Percentiles rank a stretch among this genome's conserved stretches.
phyloP scores from a whole-genome alignment of 768 basidiomycete genomes.

The Termitomyces sp. region DNA sequence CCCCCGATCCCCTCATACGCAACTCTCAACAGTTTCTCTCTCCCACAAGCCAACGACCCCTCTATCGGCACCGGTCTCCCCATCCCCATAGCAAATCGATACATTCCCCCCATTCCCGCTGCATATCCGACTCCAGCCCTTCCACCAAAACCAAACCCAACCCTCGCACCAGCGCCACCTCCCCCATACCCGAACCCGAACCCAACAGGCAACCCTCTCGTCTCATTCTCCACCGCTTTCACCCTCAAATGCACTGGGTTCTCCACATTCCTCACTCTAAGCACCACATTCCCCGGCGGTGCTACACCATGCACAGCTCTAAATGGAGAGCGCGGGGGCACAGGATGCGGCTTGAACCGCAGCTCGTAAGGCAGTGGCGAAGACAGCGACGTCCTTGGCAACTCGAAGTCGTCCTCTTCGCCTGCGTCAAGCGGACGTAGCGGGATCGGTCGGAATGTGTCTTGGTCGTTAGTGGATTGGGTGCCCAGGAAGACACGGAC shows the following conservation, averaged over 20 bases:
- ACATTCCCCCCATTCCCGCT: neutral
- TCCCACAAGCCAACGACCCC: slow-evolving; percentile 45
- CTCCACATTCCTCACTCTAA: slow-evolving; percentile 48
- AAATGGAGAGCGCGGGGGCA: slow-evolving; percentile 37
- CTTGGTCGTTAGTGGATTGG: neutral
- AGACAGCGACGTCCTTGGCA: slow-evolving; percentile 24
- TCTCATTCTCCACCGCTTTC: slow-evolving; percentile 54
- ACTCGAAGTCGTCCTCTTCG: slow-evolving; percentile 9
- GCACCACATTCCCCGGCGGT: slow-evolving; percentile 2
- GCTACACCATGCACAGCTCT: slow-evolving; percentile 18
- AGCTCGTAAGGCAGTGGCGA: slow-evolving; percentile 26
- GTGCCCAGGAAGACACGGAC: slow-evolving; percentile 3
- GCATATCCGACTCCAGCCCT: slow-evolving; percentile 19
- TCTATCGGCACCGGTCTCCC: slow-evolving; percentile 47
- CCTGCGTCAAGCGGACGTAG: slow-evolving; percentile 29
- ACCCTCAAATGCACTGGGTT: slow-evolving; percentile 58
- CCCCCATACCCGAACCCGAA: slow-evolving; percentile 19
- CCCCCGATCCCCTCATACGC: slow-evolving; percentile 58
- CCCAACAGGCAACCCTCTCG: slow-evolving; percentile 25
- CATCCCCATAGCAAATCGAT: slow-evolving; percentile 20
- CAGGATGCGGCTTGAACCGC: slow-evolving; percentile 32
- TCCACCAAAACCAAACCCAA: slow-evolving; percentile 29
- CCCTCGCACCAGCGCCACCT: slow-evolving; percentile 36
- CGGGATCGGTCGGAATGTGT: slow-evolving; percentile 15
- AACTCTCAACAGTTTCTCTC: slow-evolving; percentile 51